Conservation (phyloP, 2,329 filamentous ascomycete species). For the Sporothrix protearum region DNA sequence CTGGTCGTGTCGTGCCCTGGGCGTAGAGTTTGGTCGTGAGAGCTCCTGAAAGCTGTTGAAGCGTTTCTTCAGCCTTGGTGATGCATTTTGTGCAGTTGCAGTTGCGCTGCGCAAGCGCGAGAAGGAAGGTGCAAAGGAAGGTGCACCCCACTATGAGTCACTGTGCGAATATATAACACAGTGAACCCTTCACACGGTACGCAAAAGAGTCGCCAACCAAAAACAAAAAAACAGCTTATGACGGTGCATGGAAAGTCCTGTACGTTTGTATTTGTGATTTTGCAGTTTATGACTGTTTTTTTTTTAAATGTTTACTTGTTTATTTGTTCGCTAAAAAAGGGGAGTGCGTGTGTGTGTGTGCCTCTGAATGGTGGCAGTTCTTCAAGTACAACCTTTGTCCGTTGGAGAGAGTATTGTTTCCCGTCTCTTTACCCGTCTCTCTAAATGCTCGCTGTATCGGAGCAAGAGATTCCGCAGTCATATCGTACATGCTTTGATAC, state of each 20-base stretch:
- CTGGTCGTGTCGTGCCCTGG: not conserved
- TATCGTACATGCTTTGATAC: not conserved
- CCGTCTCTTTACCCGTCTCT: not conserved
- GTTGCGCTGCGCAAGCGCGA: not conserved
- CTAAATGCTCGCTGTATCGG: not conserved
- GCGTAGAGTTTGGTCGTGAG: not conserved
- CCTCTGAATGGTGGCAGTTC: not conserved
- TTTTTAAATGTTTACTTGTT: not conserved
- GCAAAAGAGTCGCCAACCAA: no score
- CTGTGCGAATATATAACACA: not conserved
- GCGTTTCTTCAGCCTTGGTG: not conserved
- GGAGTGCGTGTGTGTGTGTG: not conserved
- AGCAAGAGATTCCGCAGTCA: not conserved
- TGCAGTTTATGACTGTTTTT: not conserved
- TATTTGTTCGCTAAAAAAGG: not conserved
- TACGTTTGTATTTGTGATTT: no score
- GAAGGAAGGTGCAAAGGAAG: not conserved
- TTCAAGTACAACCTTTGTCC: no score
- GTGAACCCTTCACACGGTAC: not conserved
- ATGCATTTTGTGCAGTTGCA: not conserved
- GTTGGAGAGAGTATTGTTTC: no score
- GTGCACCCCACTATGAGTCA: not conserved
- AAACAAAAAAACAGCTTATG: no score
- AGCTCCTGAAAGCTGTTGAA: not conserved
- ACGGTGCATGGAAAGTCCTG: no score